phyloP scores from a whole-genome alignment of 1,284 basidiomycete genomes.

The Leucocoprinus gongylophorus region DNA sequence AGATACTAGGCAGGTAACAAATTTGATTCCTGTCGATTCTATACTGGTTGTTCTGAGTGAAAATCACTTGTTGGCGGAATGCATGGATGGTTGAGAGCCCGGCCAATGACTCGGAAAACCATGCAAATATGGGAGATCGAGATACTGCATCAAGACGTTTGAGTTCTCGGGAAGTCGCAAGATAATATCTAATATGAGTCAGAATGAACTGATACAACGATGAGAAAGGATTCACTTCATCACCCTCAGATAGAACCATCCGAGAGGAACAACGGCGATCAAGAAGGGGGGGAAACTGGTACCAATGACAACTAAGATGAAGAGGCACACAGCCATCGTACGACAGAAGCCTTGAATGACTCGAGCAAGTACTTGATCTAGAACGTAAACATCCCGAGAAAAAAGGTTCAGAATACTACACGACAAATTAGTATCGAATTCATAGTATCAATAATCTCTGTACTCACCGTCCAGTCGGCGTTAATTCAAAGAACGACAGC shows the following conservation, averaged over 20 bases:
- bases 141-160: conserved; percentile 90
- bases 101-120: conserved; percentile 82
- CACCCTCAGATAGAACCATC: conserved; percentile 68
- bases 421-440: not conserved
- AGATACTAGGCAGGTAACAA: conserved; percentile 67
- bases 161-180: conserved; percentile 85
- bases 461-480: conserved; percentile 66
- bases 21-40: conserved; percentile 82
- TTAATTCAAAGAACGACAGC: conserved; percentile 82
- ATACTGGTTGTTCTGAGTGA: conserved; percentile 71
- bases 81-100: conserved; percentile 86
- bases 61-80: conserved; percentile 66
- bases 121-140: conserved; percentile 86
- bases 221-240: conserved; percentile 52
- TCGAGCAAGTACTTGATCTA: conserved; percentile 76
- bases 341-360: conserved; percentile 67
- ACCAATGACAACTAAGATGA: conserved; percentile 76
- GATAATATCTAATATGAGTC: conserved; percentile 61
- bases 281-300: conserved; percentile 80
- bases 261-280: conserved; percentile 66
- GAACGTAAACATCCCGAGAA: conserved; percentile 88
- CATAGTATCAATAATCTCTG: not conserved
- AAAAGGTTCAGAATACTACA: conserved; percentile 79
- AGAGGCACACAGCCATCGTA: conserved; percentile 54
- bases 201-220: not conserved